These are phyloP conservation scores for Ceratonia siliqua DNA, from an alignment of 306 rosid genomes.

Conservation along the genomic window DNA sequence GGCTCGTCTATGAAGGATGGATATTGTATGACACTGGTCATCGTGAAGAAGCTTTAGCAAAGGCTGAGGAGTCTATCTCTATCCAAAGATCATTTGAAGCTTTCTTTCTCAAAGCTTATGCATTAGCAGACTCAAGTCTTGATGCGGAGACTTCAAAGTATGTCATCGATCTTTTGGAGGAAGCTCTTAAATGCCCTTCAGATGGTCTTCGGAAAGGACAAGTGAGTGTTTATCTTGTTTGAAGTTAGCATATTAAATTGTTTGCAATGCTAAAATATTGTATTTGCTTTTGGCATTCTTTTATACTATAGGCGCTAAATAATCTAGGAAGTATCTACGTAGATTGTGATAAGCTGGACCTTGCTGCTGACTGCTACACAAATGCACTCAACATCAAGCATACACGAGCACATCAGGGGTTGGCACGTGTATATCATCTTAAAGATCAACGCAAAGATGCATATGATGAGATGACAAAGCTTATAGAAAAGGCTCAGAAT, in stretches of 20 bases:
- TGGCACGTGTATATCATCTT: conserved; percentile 67
- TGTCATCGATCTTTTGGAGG: conserved; percentile 58
- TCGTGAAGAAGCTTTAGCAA: conserved; percentile 60
- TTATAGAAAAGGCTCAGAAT: conserved; percentile 61
- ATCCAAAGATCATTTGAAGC: conserved; percentile 70
- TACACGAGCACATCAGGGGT: conserved; percentile 69
- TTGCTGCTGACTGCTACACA: conserved; percentile 62
- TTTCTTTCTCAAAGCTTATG: conserved; percentile 66
- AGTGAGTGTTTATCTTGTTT: conserved; percentile 36
- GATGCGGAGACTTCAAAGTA: conserved; percentile 47
- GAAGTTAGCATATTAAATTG: neutral
- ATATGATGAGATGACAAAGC: conserved; percentile 69
- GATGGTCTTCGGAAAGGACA: conserved; percentile 74
- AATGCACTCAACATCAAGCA: conserved; percentile 66
- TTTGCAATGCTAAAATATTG: conserved; percentile 5
- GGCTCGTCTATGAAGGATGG: conserved; percentile 70
- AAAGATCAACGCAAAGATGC: conserved; percentile 57
- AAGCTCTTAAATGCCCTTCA: conserved; percentile 71
- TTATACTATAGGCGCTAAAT: conserved; percentile 52
- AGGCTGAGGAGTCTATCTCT: conserved; percentile 62
- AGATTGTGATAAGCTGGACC: conserved; percentile 60
- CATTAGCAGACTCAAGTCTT: conserved; percentile 57
- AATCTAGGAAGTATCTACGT: conserved; percentile 63
- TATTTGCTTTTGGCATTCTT: neutral
- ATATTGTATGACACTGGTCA: conserved; percentile 64